These are phyloP conservation scores for Aureobasidium lini DNA, from an alignment of 2,329 filamentous ascomycete species.

Conservation along the genomic window DNA sequence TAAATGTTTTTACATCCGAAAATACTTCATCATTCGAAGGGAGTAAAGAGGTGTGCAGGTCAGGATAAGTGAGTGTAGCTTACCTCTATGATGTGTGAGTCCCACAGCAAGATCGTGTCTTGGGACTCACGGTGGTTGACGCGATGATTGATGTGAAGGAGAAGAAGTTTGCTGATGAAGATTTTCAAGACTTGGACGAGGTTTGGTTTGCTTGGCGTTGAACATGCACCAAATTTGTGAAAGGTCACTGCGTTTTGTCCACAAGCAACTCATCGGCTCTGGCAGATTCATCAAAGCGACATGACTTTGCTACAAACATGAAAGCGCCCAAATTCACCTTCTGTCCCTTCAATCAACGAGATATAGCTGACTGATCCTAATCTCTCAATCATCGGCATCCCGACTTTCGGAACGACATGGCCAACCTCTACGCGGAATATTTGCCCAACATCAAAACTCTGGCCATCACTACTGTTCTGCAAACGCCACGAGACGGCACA, in stretches of 20 bases:
- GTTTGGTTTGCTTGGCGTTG: neutral
- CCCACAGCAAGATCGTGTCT: too few species aligned
- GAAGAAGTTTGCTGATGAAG: neutral
- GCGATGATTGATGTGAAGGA: neutral
- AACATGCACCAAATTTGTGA: neutral
- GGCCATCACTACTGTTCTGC: slow-evolving; percentile 48
- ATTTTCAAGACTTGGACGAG: neutral
- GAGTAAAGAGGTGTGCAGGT: neutral
- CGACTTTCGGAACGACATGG: slow-evolving; percentile 10
- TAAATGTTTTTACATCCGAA: slow-evolving; percentile 80
- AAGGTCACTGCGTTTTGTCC: neutral
- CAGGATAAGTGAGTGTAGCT: neutral
- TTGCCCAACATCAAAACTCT: slow-evolving; percentile 54
- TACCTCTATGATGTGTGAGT: neutral
- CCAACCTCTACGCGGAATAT: slow-evolving; percentile 52
- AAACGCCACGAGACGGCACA: slow-evolving; percentile 34
- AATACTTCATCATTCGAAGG: slow-evolving; percentile 77
- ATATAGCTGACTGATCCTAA: too few species aligned
- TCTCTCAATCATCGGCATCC: too few species aligned
- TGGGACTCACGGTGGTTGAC: neutral
- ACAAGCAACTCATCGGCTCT: neutral
- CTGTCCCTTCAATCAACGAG: too few species aligned
- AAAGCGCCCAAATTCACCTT: neutral
- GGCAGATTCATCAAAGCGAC: neutral
- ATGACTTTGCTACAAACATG: neutral